A percentile compares a stretch with the other conserved stretches of the same genome.
phyloP scores from a whole-genome alignment of 768 basidiomycete genomes.

The Boletellus emodensis region DNA sequence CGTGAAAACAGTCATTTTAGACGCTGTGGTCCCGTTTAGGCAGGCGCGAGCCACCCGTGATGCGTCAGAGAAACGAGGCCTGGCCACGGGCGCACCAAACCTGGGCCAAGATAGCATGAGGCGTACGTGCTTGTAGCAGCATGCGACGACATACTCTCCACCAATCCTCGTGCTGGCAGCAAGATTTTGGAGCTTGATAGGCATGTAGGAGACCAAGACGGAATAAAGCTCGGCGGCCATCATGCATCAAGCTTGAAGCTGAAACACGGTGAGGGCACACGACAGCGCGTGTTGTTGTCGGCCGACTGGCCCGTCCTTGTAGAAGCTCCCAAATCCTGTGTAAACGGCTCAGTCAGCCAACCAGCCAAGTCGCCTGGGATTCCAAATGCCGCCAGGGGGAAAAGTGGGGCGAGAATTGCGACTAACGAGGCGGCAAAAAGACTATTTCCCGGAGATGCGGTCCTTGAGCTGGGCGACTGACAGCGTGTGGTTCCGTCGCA shows the following conservation, averaged over 20 bases:
- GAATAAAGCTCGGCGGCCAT: neutral
- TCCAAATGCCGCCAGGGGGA: neutral
- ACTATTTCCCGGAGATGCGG: neutral
- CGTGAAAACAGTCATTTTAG: neutral
- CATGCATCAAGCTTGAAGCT: too few relatives aligned
- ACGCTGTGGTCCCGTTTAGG: neutral
- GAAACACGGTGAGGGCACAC: neutral
- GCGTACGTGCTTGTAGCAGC: neutral
- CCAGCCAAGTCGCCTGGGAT: neutral
- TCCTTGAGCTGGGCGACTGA: neutral
- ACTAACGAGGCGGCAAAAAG: neutral
- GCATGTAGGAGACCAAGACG: neutral
- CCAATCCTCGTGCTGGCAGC: neutral
- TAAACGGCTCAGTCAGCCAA: neutral
- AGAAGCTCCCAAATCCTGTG: neutral
- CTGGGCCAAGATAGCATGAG: slow-evolving; percentile 5
- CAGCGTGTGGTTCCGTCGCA: neutral
- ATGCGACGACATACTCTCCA: neutral
- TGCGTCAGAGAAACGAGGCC: neutral
- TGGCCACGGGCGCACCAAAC: neutral
- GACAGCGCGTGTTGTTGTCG: neutral
- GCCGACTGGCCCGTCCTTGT: neutral
- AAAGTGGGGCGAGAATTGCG: neutral
- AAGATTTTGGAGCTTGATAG: neutral
- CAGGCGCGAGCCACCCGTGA: neutral